These are phyloP conservation scores for Taiwanofungus camphoratus DNA, from an alignment of 1,284 basidiomycete genomes.

Conservation along the genomic window DNA sequence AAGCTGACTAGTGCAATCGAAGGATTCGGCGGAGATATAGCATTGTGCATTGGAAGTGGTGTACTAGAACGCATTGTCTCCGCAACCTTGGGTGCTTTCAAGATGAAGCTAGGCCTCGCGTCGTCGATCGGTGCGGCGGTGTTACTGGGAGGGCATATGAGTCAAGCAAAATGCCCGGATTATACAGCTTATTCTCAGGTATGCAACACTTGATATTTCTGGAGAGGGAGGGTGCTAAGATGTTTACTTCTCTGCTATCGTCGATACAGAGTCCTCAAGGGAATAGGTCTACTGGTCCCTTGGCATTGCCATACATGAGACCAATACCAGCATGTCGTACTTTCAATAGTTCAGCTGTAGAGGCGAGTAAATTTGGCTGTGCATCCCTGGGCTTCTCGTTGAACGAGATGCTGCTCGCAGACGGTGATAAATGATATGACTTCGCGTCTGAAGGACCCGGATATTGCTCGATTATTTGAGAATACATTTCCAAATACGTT, in stretches of 20 bases:
- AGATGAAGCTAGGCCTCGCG: constrained; percentile 20
- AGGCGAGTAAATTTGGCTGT: constrained; percentile 34
- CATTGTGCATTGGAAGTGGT: constrained; percentile 1
- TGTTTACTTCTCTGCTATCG: not conserved
- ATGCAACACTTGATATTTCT: constrained; percentile 6
- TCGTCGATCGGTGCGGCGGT: constrained; percentile 13
- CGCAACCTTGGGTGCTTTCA: constrained; percentile 9
- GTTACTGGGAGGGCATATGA: constrained; percentile 15
- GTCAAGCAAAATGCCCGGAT: constrained; percentile 50
- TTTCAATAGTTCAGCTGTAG: constrained; percentile 67
- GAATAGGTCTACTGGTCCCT: constrained; percentile 49
- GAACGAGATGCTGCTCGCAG: constrained; percentile 19
- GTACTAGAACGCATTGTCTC: constrained; percentile 5
- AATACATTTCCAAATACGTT: constrained; percentile 76
- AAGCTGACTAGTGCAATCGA: not conserved
- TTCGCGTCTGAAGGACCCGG: constrained; percentile 61
- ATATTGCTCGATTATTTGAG: constrained; percentile 68
- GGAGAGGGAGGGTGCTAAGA: constrained; percentile 1
- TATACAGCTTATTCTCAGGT: constrained; percentile 61
- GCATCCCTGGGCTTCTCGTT: too few species aligned
- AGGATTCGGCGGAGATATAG: not conserved
- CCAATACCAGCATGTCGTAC: constrained; percentile 62
- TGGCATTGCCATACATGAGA: constrained; percentile 66
- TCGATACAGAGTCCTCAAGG: constrained; percentile 48
- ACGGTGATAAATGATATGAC: constrained; percentile 69